Conservation (phyloP, 768 basidiomycete species). For the Paxillus involutus region DNA sequence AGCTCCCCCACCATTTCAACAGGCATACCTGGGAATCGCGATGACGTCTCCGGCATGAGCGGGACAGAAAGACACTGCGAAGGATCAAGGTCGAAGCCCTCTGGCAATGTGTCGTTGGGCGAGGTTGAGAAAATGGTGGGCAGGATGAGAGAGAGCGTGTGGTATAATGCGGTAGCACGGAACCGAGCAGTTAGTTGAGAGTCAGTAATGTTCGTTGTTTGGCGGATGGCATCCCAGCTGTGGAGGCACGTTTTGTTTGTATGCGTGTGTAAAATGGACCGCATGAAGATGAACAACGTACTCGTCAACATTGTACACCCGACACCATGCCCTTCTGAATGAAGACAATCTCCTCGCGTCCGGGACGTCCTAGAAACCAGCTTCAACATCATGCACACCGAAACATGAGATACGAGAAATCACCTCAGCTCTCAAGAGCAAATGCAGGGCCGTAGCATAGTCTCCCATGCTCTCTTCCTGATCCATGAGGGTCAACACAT, state of each 20-base stretch:
- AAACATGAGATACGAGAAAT: conserved; percentile 11
- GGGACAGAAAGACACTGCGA: conserved; percentile 61
- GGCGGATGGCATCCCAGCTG: conserved; percentile 79
- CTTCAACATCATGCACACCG: conserved; percentile 1
- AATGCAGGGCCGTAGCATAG: conserved; percentile 65
- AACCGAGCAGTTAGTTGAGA: conserved; percentile 72
- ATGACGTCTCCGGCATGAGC: conserved; percentile 55
- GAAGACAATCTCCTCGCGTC: conserved; percentile 67
- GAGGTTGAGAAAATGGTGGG: conserved; percentile 25
- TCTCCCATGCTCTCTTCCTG: conserved; percentile 60
- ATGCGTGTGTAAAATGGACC: not conserved
- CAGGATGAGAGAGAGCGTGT: conserved; percentile 54
- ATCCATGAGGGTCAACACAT: conserved; percentile 84
- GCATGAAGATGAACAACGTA: conserved; percentile 38
- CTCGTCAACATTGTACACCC: conserved; percentile 89
- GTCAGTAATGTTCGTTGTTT: conserved; percentile 76
- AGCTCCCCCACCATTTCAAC: conserved; percentile 62
- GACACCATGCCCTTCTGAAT: conserved; percentile 79
- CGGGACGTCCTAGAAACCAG: conserved; percentile 57
- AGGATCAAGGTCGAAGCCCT: conserved; percentile 55
- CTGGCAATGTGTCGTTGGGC: conserved; percentile 36
- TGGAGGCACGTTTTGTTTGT: not conserved
- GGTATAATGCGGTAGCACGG: conserved; percentile 71
- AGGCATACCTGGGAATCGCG: conserved; percentile 75
- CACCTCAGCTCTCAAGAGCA: conserved; percentile 60